Conservation (phyloP, 2,329 filamentous ascomycete species). For the Beauveria sp. region DNA sequence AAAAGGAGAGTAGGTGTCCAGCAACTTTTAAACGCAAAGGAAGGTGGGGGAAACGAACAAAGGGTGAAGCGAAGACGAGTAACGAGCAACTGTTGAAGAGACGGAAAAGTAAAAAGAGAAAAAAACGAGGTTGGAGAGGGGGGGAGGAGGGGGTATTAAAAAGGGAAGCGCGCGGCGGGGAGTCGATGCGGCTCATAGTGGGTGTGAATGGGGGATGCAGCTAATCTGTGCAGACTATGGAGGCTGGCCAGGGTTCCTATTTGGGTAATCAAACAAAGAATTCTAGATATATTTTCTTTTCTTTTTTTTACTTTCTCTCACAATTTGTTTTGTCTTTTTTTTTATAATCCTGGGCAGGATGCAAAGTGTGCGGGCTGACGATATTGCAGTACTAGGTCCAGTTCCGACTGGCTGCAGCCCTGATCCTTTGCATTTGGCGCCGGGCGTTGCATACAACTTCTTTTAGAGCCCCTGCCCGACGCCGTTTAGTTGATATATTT, state of each 20-base stretch:
- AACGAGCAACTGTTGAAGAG: not conserved
- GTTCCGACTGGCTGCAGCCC: not conserved
- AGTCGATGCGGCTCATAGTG: slow-evolving; percentile 1
- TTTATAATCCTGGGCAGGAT: too few relatives aligned
- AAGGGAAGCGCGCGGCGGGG: not conserved
- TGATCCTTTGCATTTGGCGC: not conserved
- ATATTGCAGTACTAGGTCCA: not conserved
- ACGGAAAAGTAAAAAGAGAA: not conserved
- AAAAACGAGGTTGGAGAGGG: not conserved
- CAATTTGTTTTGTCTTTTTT: not conserved
- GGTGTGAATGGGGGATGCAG: not conserved
- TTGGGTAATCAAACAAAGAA: not conserved
- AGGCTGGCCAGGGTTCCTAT: not conserved
- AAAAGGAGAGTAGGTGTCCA: slow-evolving; percentile 13
- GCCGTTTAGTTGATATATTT: too few relatives aligned
- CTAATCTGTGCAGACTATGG: not conserved
- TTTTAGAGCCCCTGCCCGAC: not conserved
- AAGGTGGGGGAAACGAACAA: not conserved
- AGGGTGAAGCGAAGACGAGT: not conserved
- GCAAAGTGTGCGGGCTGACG: not conserved
- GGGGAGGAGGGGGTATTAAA: not conserved
- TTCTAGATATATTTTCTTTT: not conserved
- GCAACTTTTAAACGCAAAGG: slow-evolving; percentile 6
- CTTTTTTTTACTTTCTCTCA: not conserved
- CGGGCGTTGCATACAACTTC: not conserved